These are phyloP conservation scores for Aspergillus udagawae DNA, from an alignment of 2,329 filamentous ascomycete genomes.

Conservation along the genomic window DNA sequence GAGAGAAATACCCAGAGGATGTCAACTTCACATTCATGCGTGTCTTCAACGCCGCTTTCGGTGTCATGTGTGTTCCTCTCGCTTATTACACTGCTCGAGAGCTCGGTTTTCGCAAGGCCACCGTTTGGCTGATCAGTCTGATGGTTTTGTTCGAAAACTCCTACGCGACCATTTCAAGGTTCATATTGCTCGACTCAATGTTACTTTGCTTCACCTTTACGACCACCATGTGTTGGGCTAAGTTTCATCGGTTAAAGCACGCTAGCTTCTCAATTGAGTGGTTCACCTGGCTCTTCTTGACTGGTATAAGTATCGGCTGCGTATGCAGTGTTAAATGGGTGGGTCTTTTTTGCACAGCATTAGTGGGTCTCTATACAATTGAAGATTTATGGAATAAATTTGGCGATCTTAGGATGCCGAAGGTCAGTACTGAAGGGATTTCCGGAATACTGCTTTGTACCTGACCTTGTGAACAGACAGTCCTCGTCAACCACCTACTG, in stretches of 20 bases:
- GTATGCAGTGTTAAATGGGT: constrained; percentile 99
- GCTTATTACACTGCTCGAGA: constrained; percentile 94
- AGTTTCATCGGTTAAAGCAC: constrained; percentile 84
- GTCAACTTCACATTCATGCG: constrained; percentile 99
- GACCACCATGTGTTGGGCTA: constrained; percentile 94
- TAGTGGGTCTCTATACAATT: constrained; percentile 91
- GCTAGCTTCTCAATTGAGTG: constrained; percentile 86
- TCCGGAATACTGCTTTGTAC: constrained; percentile 6
- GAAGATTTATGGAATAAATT: constrained; percentile 99
- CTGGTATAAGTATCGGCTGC: constrained; percentile 91
- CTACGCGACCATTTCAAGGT: constrained; percentile 97
- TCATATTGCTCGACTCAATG: constrained; percentile 98
- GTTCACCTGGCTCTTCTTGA: constrained; percentile 92
- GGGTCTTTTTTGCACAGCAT: constrained; percentile 88
- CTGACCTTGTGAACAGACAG: constrained; percentile 45
- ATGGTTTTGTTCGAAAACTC: constrained; percentile 99
- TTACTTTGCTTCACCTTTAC: constrained; percentile 97
- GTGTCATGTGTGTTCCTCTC: constrained; percentile 84
- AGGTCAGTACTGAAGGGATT: constrained; percentile 48
- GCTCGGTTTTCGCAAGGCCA: constrained; percentile 76
- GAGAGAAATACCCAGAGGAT: constrained; percentile 88
- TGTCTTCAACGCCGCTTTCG: constrained; percentile 93
- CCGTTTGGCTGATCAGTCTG: constrained; percentile 90
- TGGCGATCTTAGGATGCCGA: constrained; percentile 86
- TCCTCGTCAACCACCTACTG: constrained; percentile 71